phyloP scores from a whole-genome alignment of 305 asterid genomes.

The Fraxinus sp. region DNA sequence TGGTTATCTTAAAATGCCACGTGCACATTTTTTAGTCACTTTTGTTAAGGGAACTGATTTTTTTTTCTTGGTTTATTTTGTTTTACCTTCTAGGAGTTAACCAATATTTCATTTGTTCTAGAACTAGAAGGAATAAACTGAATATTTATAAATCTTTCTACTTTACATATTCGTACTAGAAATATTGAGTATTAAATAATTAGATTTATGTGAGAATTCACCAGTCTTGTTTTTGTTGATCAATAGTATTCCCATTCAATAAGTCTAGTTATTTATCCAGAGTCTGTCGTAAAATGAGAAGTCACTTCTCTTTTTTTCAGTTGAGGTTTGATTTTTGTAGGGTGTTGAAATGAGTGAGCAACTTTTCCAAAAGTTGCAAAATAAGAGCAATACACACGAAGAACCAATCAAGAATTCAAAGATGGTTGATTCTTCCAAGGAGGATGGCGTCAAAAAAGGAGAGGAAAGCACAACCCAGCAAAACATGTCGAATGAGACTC shows the following conservation, averaged over 20 bases:
- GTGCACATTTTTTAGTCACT: background rate
- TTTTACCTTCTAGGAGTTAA: background rate
- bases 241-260: background rate
- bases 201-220: background rate
- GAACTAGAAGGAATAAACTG: background rate
- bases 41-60: background rate
- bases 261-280: background rate
- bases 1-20: background rate
- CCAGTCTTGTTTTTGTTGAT: background rate
- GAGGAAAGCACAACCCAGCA: slow-evolving; percentile 22
- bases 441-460: slow-evolving; percentile 20
- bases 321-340: slow-evolving; percentile 35
- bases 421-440: slow-evolving; percentile 27
- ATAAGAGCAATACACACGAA: slow-evolving; percentile 33
- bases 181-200: background rate
- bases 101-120: background rate
- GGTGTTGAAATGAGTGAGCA: slow-evolving; percentile 59
- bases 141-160: background rate
- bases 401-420: slow-evolving; percentile 36
- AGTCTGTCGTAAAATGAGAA: background rate
- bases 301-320: slow-evolving; percentile 1
- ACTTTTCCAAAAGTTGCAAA: slow-evolving; percentile 52
- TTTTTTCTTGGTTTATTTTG: background rate
- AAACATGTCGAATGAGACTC: slow-evolving; percentile 26
- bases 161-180: background rate